Evolutionary conservation across 257 asterid genomes (phyloP).

Genomic region (Nicotiana otophora): DNA sequence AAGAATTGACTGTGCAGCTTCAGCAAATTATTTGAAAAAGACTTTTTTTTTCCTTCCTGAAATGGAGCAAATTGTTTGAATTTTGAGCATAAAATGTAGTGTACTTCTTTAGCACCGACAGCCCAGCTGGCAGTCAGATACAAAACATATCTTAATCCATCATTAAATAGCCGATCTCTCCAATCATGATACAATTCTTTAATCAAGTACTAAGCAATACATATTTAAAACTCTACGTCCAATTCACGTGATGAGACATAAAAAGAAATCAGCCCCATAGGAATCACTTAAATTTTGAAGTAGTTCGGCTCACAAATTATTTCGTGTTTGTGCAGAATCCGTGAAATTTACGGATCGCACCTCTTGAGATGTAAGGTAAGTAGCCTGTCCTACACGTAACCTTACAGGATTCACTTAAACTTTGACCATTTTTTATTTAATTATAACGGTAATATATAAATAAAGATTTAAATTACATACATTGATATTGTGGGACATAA

Average conservation of each 20-base stretch:
- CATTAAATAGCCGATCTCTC: background rate
- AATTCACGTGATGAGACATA: background rate
- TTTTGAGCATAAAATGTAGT: background rate
- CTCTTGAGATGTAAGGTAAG: too few species aligned
- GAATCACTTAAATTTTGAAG: too few species aligned
- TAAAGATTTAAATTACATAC: background rate
- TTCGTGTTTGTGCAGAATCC: too few species aligned
- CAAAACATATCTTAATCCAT: background rate
- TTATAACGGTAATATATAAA: background rate
- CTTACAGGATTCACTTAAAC: background rate
- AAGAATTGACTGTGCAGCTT: background rate
- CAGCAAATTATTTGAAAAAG: background rate
- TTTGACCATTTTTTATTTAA: background rate
- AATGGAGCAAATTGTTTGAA: too few species aligned
- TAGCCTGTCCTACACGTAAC: too few species aligned
- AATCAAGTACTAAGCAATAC: conserved; percentile 1
- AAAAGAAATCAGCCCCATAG: background rate
- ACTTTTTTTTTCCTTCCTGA: too few species aligned
- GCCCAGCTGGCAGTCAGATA: background rate
- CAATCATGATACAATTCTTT: background rate
- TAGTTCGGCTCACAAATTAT: too few species aligned
- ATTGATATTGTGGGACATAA: background rate
- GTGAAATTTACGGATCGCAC: too few species aligned
- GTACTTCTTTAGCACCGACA: background rate
- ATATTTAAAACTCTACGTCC: background rate